Conservation (phyloP, 768 basidiomycete genomes). For the Hortiboletus flavorubellus region DNA sequence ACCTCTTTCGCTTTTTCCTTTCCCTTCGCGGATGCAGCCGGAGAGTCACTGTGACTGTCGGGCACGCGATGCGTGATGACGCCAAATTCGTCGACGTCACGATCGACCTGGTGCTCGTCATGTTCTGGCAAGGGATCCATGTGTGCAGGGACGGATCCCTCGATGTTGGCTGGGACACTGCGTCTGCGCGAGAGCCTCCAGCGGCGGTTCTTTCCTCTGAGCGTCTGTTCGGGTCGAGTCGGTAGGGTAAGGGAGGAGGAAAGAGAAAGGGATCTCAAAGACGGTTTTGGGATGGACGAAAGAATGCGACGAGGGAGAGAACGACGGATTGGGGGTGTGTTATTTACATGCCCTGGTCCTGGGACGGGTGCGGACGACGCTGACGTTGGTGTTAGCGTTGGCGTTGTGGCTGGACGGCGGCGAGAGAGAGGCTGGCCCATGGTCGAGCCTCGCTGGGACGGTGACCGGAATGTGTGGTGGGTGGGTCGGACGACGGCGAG, state of each 20-base stretch:
- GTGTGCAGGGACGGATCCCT: slow-evolving; percentile 15
- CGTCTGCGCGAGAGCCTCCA: slow-evolving; percentile 25
- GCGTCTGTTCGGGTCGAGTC: slow-evolving; percentile 24
- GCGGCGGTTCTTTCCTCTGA: slow-evolving; percentile 26
- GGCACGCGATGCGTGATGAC: slow-evolving; percentile 26
- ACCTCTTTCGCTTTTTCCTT: slow-evolving; percentile 35
- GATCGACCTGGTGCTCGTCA: slow-evolving; percentile 30
- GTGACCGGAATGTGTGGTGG: background rate
- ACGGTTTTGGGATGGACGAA: slow-evolving; percentile 29
- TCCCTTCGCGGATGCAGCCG: slow-evolving; percentile 29
- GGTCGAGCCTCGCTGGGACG: background rate
- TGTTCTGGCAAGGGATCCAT: slow-evolving; percentile 18
- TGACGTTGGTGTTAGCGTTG: slow-evolving; percentile 9
- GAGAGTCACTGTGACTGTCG: slow-evolving; percentile 27
- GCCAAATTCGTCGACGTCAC: slow-evolving; percentile 27
- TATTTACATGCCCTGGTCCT: slow-evolving; percentile 6
- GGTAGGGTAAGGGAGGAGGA: slow-evolving; percentile 19
- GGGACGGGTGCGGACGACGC: slow-evolving; percentile 3
- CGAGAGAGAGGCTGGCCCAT: slow-evolving; percentile 35
- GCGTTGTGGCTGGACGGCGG: slow-evolving; percentile 16
- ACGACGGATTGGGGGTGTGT: slow-evolving; percentile 3
- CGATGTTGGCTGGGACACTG: slow-evolving; percentile 7
- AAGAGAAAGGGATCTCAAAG: slow-evolving; percentile 15
- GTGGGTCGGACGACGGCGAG: slow-evolving; percentile 4
- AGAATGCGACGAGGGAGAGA: slow-evolving; percentile 35